Percentiles rank a stretch among this genome's conserved stretches.
These are phyloP conservation scores for Mycocalia duriaeana DNA, from an alignment of 1,284 basidiomycete genomes.

Conservation along the genomic window DNA sequence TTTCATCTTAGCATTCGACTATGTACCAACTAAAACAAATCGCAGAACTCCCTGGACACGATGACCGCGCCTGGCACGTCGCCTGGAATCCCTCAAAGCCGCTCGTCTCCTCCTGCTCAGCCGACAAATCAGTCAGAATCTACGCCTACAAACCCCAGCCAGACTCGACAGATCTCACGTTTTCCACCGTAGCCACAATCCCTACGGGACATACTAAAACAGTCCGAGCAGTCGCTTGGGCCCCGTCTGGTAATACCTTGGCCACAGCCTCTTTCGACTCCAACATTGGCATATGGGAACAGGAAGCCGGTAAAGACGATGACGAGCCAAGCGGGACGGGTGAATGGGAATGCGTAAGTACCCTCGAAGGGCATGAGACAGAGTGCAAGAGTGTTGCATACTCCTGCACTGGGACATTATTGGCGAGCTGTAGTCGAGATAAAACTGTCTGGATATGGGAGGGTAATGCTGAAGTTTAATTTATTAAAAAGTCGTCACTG, in stretches of 20 bases:
- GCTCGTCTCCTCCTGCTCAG: slow-evolving; percentile 88
- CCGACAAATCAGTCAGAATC: slow-evolving; percentile 88
- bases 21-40: too few relatives aligned
- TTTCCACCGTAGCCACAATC: slow-evolving; percentile 60
- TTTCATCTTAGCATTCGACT: too few relatives aligned
- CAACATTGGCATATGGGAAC: slow-evolving; percentile 90
- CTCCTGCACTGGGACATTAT: slow-evolving; percentile 71
- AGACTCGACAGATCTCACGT: slow-evolving; percentile 29
- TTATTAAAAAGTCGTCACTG: slow-evolving; percentile 1
- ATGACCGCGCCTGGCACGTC: slow-evolving; percentile 84
- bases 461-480: slow-evolving; percentile 40
- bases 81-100: slow-evolving; percentile 88
- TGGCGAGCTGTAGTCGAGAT: slow-evolving; percentile 93
- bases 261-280: slow-evolving; percentile 95
- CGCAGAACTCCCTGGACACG: slow-evolving; percentile 44
- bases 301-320: slow-evolving; percentile 40
- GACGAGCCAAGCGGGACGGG: slow-evolving; percentile 35
- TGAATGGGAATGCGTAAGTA: slow-evolving; percentile 84
- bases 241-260: slow-evolving; percentile 83
- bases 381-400: slow-evolving; percentile 96
- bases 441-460: slow-evolving; percentile 99
- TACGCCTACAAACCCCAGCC: slow-evolving; percentile 58
- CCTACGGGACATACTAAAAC: slow-evolving; percentile 87
- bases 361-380: slow-evolving; percentile 93
- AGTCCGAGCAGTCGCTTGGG: slow-evolving; percentile 87